Conservation (phyloP, 805 yeast species). For the Candida silvicultrix region DNA sequence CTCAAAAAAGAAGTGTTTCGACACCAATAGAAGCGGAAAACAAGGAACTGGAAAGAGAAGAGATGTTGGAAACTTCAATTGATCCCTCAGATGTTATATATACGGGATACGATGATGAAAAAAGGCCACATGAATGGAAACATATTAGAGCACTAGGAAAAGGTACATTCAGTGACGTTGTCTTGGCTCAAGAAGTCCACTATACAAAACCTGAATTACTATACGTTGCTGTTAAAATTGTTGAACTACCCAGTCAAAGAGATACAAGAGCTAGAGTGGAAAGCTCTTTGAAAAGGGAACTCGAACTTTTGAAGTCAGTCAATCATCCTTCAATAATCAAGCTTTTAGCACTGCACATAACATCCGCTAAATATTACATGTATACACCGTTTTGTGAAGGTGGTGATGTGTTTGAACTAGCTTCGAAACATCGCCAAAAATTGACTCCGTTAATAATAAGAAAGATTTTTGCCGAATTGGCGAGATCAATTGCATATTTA, state of each 20-base stretch:
- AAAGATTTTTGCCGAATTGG: conserved; percentile 64
- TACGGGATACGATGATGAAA: conserved; percentile 12
- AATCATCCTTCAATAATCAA: conserved; percentile 67
- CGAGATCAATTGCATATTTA: conserved; percentile 62
- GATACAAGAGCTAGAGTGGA: conserved; percentile 48
- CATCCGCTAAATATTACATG: conserved; percentile 31
- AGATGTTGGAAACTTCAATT: not conserved
- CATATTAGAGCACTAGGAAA: conserved; percentile 44
- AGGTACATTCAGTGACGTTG: conserved; percentile 67
- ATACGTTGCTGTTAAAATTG: conserved; percentile 67
- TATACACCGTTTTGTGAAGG: conserved; percentile 76
- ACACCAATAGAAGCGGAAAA: not conserved
- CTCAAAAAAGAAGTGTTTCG: conserved; percentile 1
- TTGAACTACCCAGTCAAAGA: conserved; percentile 32
- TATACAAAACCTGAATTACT: conserved; percentile 8
- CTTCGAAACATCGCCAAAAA: conserved; percentile 34
- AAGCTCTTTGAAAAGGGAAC: conserved; percentile 64
- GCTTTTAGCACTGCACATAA: conserved; percentile 41
- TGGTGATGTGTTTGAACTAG: conserved; percentile 75
- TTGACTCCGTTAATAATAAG: conserved; percentile 45
- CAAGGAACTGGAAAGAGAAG: conserved; percentile 7
- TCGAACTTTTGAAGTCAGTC: conserved; percentile 51
- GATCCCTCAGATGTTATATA: conserved; percentile 2
- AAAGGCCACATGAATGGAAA: conserved; percentile 22
- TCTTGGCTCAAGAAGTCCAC: conserved; percentile 33